A percentile compares a stretch with the other conserved stretches of the same genome.
These are phyloP conservation scores for Stemphylium beticola DNA, from an alignment of 2,329 filamentous ascomycete species.

Conservation along the genomic window DNA sequence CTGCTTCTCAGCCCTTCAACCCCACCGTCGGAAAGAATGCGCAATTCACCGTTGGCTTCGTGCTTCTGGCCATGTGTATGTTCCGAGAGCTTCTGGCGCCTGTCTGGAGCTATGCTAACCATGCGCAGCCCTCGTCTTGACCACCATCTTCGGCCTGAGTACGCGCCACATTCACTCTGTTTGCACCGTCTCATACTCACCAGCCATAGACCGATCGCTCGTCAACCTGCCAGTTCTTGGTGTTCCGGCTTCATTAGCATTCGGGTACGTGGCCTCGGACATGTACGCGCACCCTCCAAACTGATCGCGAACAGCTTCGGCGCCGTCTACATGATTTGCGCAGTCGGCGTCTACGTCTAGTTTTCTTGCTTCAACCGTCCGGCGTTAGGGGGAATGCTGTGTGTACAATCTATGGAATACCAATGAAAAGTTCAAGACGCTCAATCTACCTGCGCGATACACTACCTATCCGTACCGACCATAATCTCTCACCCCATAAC, in stretches of 20 bases:
- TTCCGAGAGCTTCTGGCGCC: slow-evolving; percentile 14
- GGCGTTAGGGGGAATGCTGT: slow-evolving; percentile 35
- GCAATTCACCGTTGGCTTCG: slow-evolving; percentile 83
- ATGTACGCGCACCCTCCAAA: neutral
- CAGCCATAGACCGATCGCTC: slow-evolving; percentile 77
- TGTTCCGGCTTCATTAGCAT: slow-evolving; percentile 82
- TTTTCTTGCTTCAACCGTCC: slow-evolving; percentile 30
- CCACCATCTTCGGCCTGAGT: slow-evolving; percentile 87
- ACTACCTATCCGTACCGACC: neutral
- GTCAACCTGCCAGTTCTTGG: slow-evolving; percentile 78
- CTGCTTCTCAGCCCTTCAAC: slow-evolving; percentile 82
- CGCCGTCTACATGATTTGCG: slow-evolving; percentile 98
- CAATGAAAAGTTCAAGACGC: slow-evolving; percentile 43
- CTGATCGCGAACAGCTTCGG: slow-evolving; percentile 70
- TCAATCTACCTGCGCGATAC: slow-evolving; percentile 12
- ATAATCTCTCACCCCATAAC: neutral
- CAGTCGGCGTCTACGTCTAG: slow-evolving; percentile 97
- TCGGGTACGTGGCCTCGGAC: slow-evolving; percentile 71
- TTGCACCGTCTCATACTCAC: slow-evolving; percentile 54
- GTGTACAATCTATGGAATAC: slow-evolving; percentile 49
- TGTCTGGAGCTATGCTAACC: slow-evolving; percentile 34
- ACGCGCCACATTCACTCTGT: slow-evolving; percentile 38
- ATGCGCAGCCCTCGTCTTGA: slow-evolving; percentile 66
- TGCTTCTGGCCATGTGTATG: slow-evolving; percentile 71
- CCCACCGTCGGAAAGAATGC: slow-evolving; percentile 79